These are phyloP conservation scores for Naganishia sp. DNA, from an alignment of 1,284 basidiomycete genomes.

Conservation along the genomic window DNA sequence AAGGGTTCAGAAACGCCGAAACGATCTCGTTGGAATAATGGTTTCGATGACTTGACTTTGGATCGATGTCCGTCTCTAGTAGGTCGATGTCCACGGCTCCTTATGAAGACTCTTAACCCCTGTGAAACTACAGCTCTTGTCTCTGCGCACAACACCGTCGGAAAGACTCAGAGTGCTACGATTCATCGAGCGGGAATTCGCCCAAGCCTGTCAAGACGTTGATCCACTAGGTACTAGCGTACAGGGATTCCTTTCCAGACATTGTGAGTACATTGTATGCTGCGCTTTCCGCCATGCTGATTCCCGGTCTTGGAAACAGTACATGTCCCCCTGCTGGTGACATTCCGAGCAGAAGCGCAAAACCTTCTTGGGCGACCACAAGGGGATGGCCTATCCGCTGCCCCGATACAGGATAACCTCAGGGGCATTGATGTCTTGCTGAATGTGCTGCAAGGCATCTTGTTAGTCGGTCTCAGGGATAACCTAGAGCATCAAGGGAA, in stretches of 20 bases:
- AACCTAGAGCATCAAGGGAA: neutral
- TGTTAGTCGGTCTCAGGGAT: neutral
- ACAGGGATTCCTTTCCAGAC: neutral
- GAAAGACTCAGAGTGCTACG: constrained; percentile 6
- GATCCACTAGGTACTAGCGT: constrained; percentile 7
- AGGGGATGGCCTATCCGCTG: too few relatives aligned
- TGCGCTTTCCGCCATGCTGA: neutral
- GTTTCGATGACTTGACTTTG: neutral
- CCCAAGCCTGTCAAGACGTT: constrained; percentile 11
- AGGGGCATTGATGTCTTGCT: constrained; percentile 6
- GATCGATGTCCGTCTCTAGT: constrained; percentile 11
- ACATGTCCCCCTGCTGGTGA: constrained; percentile 7
- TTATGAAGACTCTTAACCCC: neutral
- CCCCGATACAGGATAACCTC: neutral
- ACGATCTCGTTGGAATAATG: neutral
- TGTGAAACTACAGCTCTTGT: neutral
- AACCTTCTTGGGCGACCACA: neutral
- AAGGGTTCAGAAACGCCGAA: neutral
- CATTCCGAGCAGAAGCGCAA: constrained; percentile 7
- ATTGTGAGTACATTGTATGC: neutral
- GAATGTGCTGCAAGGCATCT: constrained; percentile 16
- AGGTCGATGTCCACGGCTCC: neutral
- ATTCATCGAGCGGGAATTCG: constrained; percentile 14
- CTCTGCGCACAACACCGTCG: neutral
- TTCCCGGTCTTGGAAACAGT: neutral